Evolutionary conservation across 2,329 filamentous ascomycete species (phyloP), one percentile per base, ranked within the genome.

Genomic region (Aplosporella prunicola): DNA sequence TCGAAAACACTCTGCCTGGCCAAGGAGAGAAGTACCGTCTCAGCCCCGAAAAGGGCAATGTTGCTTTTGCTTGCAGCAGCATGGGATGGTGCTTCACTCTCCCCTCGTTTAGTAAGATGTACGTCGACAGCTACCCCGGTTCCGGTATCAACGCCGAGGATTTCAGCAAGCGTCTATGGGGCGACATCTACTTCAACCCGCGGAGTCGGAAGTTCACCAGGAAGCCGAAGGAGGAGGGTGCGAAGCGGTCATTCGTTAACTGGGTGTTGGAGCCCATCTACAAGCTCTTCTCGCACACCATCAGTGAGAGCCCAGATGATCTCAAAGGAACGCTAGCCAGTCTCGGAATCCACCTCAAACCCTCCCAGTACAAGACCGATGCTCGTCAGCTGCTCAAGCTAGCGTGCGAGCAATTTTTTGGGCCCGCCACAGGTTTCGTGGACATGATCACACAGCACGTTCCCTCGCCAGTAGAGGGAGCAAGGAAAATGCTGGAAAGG

Each of bases 21-120:
- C 76, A 77, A 49, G 87, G 88, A 18, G 84, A 85, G 52, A 77
- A 74, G 43, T 78, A 76, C 60, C 77, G 91, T 46, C 63, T 98
- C 45, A 96, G 89, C 48, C 91, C 91, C 0, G 91, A 98, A 56
- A 94, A 88, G 64, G 91, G 91, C 44, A 98, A 98, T 56, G 91
- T 98, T n/a, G 79, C 93, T 8, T 98, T 98, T 56, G 84, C 89
- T 1, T 94, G 86, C 59, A 85, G 83, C 33, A 82, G 78, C 43
- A 89, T 96, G 81, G 82, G 84, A 39, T 98, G 91, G 91, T 93
- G 86, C 59, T 95, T 98, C 58, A 96, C 88, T 0, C 67, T 98
- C 22, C 80, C 80, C 44, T 95, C 88, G 2, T 98, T 98, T 56
- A 82, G 91, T 9, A 88, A 86, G 59, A 93, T 95, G 85, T 98